Conservation (phyloP, 164 flowering plant species). For the Warburgia ugandensis region DNA sequence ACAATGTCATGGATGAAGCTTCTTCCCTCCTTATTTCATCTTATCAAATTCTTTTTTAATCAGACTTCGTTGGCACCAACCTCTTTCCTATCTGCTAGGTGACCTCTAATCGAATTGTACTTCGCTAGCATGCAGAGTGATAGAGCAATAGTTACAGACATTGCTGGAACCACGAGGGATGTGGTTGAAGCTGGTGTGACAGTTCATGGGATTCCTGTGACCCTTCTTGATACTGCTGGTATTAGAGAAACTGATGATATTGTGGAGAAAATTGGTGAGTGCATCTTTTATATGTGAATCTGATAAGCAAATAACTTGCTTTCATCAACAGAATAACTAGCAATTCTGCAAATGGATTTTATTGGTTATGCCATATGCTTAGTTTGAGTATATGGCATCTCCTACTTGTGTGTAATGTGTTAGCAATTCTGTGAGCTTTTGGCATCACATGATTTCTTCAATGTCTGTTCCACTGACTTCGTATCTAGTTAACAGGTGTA, state of each 20-base stretch:
- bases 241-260: slow-evolving; percentile 82
- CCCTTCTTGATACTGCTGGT: slow-evolving; percentile 97
- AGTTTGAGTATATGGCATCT: not conserved
- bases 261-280: slow-evolving; percentile 90
- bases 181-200: slow-evolving; percentile 78
- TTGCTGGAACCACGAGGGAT: slow-evolving; percentile 97
- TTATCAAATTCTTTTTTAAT: too few relatives aligned
- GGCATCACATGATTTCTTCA: not conserved
- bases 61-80: too few relatives aligned
- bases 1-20: too few relatives aligned
- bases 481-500: slow-evolving; percentile 50
- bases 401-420: not conserved
- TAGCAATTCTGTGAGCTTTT: not conserved
- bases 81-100: too few relatives aligned
- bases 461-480: not conserved
- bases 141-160: slow-evolving; percentile 91
- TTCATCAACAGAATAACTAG: not conserved
- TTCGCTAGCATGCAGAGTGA: slow-evolving; percentile 89
- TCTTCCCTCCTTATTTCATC: too few relatives aligned
- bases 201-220: slow-evolving; percentile 77
- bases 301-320: not conserved
- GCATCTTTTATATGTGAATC: not conserved
- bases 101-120: not conserved
- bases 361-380: not conserved
- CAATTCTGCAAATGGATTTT: not conserved